phyloP scores from a whole-genome alignment of 805 yeast species.

The Ogataea ganodermae region DNA sequence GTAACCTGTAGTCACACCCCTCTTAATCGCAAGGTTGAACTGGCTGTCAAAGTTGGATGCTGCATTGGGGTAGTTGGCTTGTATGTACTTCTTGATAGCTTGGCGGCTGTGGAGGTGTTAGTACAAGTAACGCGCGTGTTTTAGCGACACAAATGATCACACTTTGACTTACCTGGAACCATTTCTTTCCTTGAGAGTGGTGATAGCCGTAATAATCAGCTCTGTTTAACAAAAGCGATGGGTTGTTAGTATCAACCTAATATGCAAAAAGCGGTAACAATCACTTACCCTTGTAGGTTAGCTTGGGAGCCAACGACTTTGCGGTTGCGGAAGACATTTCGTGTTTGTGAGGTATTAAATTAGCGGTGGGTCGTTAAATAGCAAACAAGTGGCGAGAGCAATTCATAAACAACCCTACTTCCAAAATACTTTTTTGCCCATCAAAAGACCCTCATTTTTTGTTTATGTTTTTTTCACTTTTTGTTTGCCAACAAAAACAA shows the following conservation, averaged over 20 bases:
- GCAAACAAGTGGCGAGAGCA: slow-evolving; percentile 3
- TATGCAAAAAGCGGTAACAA: not conserved
- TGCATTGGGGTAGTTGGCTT: slow-evolving; percentile 57
- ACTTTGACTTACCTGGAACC: slow-evolving; percentile 73
- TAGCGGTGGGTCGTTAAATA: not conserved
- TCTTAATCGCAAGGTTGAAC: slow-evolving; percentile 76
- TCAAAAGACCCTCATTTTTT: slow-evolving; percentile 10
- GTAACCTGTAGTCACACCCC: slow-evolving; percentile 76
- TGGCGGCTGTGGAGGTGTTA: slow-evolving; percentile 56
- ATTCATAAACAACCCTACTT: slow-evolving; percentile 4
- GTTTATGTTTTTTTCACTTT: slow-evolving; percentile 16
- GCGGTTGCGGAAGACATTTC: slow-evolving; percentile 41
- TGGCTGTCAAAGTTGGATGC: slow-evolving; percentile 70
- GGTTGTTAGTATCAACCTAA: slow-evolving; percentile 19
- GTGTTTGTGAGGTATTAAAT: not conserved
- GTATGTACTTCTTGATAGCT: slow-evolving; percentile 82
- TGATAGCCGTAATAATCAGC: slow-evolving; percentile 67
- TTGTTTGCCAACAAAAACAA: slow-evolving; percentile 5
- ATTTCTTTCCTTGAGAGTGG: slow-evolving; percentile 72
- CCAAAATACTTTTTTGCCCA: slow-evolving; percentile 10
- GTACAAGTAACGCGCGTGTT: not conserved
- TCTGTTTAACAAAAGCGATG: slow-evolving; percentile 38
- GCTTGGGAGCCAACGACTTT: slow-evolving; percentile 38
- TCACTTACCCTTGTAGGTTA: slow-evolving; percentile 50
- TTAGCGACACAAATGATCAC: not conserved